These are phyloP conservation scores for Camellia lanceoleosa DNA, from an alignment of 148 eudicot species.

Conservation along the genomic window DNA sequence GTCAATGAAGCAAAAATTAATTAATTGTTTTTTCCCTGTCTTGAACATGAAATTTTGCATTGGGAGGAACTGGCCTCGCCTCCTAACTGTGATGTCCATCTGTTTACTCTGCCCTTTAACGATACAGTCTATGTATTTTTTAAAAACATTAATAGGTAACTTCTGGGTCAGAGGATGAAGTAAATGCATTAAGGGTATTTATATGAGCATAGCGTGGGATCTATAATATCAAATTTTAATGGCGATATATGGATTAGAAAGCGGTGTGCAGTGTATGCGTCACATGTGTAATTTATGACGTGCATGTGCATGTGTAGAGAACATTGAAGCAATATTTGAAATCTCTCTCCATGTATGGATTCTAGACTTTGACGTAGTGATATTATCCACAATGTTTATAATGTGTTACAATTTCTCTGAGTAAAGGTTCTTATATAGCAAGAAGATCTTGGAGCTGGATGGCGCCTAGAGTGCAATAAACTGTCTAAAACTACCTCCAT, in stretches of 20 bases:
- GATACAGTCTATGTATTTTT: background rate
- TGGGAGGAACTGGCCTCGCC: background rate
- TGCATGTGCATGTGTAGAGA: background rate
- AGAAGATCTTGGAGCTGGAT: background rate
- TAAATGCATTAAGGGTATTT: slow-evolving; percentile 1
- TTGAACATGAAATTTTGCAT: background rate
- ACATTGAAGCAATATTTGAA: background rate
- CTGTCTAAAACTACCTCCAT: background rate
- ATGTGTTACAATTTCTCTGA: background rate
- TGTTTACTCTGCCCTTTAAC: background rate
- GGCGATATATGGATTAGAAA: background rate
- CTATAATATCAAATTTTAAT: background rate
- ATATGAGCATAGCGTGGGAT: background rate
- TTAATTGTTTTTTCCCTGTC: background rate
- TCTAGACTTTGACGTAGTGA: background rate
- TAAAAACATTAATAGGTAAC: background rate
- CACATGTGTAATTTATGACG: background rate
- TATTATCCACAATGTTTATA: background rate
- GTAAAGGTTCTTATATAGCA: background rate
- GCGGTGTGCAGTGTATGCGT: background rate
- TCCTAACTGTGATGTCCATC: background rate
- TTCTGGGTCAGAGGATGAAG: background rate
- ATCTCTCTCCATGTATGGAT: background rate
- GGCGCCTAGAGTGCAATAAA: background rate
- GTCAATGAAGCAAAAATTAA: background rate